These are phyloP conservation scores for Yamadazyma songkhlaensis DNA, from an alignment of 1,139 yeast genomes.

Conservation along the genomic window DNA sequence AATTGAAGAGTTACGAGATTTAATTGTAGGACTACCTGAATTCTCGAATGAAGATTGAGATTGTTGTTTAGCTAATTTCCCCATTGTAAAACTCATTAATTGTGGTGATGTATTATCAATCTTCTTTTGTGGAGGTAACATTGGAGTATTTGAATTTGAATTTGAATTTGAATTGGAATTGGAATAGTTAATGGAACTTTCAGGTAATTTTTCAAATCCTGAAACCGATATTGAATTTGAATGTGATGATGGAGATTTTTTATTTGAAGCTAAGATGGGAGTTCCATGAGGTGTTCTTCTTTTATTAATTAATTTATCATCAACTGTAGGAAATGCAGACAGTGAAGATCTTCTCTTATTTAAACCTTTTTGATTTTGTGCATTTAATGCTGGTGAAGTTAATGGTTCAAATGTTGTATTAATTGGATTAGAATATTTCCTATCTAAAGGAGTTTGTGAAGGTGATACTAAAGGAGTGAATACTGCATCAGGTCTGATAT, in stretches of 20 bases:
- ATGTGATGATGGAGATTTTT: slow-evolving; percentile 13
- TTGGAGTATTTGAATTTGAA: slow-evolving; percentile 23
- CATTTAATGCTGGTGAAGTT: slow-evolving; percentile 67
- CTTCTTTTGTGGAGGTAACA: slow-evolving; percentile 36
- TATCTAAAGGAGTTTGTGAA: slow-evolving; percentile 63
- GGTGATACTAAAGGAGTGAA: slow-evolving; percentile 80
- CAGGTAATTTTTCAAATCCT: slow-evolving; percentile 36
- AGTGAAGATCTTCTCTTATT: slow-evolving; percentile 35
- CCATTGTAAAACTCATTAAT: slow-evolving; percentile 51
- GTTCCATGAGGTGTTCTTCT: slow-evolving; percentile 51
- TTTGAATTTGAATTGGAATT: slow-evolving; percentile 3
- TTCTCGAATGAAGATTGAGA: slow-evolving; percentile 1
- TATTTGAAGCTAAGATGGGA: slow-evolving; percentile 26
- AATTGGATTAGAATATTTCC: slow-evolving; percentile 22
- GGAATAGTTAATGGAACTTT: slow-evolving; percentile 20
- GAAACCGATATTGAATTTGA: slow-evolving; percentile 1
- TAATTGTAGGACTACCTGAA: slow-evolving; percentile 8
- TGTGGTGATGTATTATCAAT: slow-evolving; percentile 18
- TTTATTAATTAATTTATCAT: slow-evolving; percentile 21
- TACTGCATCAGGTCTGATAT: slow-evolving; percentile 46
- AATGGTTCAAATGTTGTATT: slow-evolving; percentile 44
- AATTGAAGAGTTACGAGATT: slow-evolving; percentile 17
- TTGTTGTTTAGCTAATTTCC: slow-evolving; percentile 41
- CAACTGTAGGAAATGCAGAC: slow-evolving; percentile 31
- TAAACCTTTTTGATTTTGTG: slow-evolving; percentile 25